Conservation (phyloP, 78 protist species). For the Speleostelium caveatum region DNA sequence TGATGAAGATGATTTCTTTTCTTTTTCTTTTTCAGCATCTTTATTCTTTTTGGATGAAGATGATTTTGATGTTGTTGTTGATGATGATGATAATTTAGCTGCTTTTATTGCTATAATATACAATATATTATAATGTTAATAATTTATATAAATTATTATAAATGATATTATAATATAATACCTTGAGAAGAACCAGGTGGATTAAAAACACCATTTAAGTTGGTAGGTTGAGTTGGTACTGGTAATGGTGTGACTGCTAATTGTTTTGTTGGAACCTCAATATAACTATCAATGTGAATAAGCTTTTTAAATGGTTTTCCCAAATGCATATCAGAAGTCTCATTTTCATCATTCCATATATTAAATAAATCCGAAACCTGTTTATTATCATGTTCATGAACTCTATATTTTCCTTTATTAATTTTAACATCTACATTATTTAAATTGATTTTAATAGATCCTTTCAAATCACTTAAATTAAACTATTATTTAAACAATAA, state of each 20-base stretch:
- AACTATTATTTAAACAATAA: constrained; percentile 12
- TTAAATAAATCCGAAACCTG: constrained; percentile 38
- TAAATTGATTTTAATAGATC: not conserved
- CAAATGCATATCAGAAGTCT: constrained; percentile 11
- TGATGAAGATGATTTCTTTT: no score
- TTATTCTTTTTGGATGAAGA: not conserved
- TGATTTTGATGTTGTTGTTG: not conserved
- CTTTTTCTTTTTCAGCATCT: not conserved
- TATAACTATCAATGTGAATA: constrained; percentile 17
- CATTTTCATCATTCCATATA: constrained; percentile 5
- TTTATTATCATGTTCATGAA: constrained; percentile 26
- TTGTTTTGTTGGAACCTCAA: constrained; percentile 17
- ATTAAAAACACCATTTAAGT: constrained; percentile 17
- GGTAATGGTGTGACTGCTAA: not conserved
- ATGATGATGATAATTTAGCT: not conserved
- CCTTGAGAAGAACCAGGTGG: constrained; percentile 75
- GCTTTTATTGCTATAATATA: not conserved
- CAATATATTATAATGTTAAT: not conserved
- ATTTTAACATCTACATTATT: constrained; percentile 14
- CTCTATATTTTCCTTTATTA: constrained; percentile 22
- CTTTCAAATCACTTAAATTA: constrained; percentile 4
- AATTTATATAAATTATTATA: not conserved
- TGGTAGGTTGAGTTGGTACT: constrained; percentile 22
- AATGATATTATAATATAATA: not conserved
- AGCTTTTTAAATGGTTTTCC: constrained; percentile 58